phyloP scores from a whole-genome alignment of 441 rosid species.

The Eutrema salsugineum region DNA sequence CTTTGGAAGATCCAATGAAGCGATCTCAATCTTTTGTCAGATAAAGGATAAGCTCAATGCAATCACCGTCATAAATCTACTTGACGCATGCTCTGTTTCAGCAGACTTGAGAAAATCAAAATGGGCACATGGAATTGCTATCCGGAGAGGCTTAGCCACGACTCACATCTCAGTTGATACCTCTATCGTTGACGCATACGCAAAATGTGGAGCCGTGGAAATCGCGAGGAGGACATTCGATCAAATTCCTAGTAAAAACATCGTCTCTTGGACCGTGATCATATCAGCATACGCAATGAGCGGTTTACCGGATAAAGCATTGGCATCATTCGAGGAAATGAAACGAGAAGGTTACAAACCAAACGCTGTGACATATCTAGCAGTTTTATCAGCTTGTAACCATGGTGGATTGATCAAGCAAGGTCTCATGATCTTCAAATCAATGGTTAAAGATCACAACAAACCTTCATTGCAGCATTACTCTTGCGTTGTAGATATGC shows the following conservation, averaged over 20 bases:
- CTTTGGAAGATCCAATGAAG: constrained; percentile 45
- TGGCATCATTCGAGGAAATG: constrained; percentile 42
- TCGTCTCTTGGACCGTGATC: constrained; percentile 54
- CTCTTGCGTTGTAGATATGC: constrained; percentile 56
- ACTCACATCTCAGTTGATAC: constrained; percentile 41
- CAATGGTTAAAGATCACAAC: constrained; percentile 39
- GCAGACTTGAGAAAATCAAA: constrained; percentile 44
- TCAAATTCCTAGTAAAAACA: constrained; percentile 35
- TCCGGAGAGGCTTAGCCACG: constrained; percentile 40
- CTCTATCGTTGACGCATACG: constrained; percentile 50
- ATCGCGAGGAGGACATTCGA: constrained; percentile 41
- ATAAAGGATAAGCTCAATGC: constrained; percentile 41
- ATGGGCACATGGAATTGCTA: constrained; percentile 51
- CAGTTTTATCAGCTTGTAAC: constrained; percentile 59
- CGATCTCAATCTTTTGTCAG: constrained; percentile 38
- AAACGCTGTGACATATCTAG: constrained; percentile 45
- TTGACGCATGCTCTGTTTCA: constrained; percentile 45
- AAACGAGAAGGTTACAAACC: constrained; percentile 38
- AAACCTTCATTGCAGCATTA: constrained; percentile 43
- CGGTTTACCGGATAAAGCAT: constrained; percentile 48
- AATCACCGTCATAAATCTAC: constrained; percentile 40
- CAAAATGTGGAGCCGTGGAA: constrained; percentile 46
- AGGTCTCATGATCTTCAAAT: constrained; percentile 44
- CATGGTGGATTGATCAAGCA: constrained; percentile 50
- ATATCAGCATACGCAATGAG: constrained; percentile 53